Evolutionary conservation across 2,329 filamentous ascomycete genomes (phyloP), one percentile per base, ranked within the genome.

Genomic region (Cercospora nicotianae): DNA sequence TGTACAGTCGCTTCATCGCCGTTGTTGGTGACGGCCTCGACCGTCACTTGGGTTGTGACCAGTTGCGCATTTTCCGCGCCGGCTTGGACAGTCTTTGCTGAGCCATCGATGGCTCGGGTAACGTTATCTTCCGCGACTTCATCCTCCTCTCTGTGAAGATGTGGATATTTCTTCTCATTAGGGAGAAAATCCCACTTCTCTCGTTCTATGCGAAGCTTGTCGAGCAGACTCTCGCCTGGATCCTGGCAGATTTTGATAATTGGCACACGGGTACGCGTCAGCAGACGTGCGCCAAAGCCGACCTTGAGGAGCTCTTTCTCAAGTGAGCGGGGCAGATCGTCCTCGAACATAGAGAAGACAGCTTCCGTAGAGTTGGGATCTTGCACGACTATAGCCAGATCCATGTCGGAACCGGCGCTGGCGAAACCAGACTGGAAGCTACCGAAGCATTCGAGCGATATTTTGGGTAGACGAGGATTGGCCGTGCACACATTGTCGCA

Each of bases 361-460:
- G 76, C 72, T 16, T 72, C 66, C 28, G 65, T 68, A 7, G 72
- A 69, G 45, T 63, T 68, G 7, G 72, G 65, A 23, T 75, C 72
- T 62, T 75, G 87, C 1, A 91, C 90, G 5, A 95, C 82, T 36
- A 96, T 85, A 8, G 90, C 91, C 31, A 97, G 86, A 78, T 97
- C 94, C 90, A 97, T 93, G 75, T 97, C 93, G 1, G 93, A 94
- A n/a, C 89, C 88, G 74, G 91, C 91, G 10, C 91, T 93, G 3
- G 92, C 94, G 79, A 96, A 96, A 0, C 93, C 93, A 12, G 93
- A 94, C 20, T 87, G 87, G 58, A 96, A 83, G 77, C 93, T 96
- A 5, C 93, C 93, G 76, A 95, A 96, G 74, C 90, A 92, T 73
- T 88, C 88, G 13, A 96, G 82, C 63, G n/a, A 94, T 85, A 62